phyloP scores from a whole-genome alignment of 108 stramenopile species.

The Schizochytrium sp. region DNA sequence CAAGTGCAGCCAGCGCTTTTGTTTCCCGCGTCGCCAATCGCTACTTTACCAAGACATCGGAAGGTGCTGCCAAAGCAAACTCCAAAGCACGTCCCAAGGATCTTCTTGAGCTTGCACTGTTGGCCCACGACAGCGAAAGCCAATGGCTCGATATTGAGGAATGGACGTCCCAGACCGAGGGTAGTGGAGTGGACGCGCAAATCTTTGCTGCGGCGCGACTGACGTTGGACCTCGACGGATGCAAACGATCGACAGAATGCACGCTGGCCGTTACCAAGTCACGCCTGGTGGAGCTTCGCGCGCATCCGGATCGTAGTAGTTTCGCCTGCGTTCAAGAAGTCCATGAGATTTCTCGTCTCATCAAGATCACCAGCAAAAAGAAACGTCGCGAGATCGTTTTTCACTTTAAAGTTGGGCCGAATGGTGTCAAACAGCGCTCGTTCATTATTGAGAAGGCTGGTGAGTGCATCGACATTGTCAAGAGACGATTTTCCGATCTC shows the following conservation, averaged over 20 bases:
- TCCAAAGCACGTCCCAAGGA: not conserved
- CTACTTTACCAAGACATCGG: not conserved
- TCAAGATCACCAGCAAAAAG: not conserved
- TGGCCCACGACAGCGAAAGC: not conserved
- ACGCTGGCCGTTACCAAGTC: not conserved
- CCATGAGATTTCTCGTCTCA: not conserved
- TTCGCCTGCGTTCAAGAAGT: not conserved
- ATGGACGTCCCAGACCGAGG: not conserved
- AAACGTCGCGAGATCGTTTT: not conserved
- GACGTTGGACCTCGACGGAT: not conserved
- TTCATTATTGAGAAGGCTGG: not conserved
- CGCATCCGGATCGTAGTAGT: not conserved
- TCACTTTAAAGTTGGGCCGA: not conserved
- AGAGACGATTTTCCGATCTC: not conserved
- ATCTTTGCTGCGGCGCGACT: not conserved
- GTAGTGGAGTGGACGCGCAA: not conserved
- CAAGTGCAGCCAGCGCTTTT: not conserved
- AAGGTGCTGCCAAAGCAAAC: not conserved
- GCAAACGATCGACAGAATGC: not conserved
- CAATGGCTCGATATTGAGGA: not conserved
- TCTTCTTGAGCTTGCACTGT: not conserved
- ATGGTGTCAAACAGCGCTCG: not conserved
- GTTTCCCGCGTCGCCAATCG: not conserved
- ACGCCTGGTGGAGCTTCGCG: not conserved
- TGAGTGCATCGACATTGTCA: not conserved